These are phyloP conservation scores for Phtheirospermum japonicum DNA, from an alignment of 257 asterid genomes.

Conservation along the genomic window DNA sequence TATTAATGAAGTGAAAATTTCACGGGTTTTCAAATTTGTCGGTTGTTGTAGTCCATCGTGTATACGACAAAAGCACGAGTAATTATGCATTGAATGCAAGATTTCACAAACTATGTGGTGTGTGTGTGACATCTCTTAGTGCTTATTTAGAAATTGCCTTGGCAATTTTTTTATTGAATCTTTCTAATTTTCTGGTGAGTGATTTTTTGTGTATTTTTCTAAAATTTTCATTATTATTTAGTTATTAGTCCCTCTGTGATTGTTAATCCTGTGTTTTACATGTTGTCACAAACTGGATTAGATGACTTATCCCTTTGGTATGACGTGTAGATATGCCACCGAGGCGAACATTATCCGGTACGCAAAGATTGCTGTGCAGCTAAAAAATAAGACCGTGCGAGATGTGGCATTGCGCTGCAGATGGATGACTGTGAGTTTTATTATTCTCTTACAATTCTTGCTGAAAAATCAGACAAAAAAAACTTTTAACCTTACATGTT, in stretches of 20 bases:
- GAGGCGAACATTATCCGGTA: slow-evolving; percentile 72
- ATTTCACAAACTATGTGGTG: too few species aligned
- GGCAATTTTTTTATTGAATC: not conserved
- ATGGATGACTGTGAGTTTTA: slow-evolving; percentile 82
- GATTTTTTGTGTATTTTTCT: not conserved
- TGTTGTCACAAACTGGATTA: not conserved
- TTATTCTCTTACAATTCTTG: not conserved
- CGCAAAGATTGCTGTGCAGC: slow-evolving; percentile 79
- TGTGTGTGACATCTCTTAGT: too few species aligned
- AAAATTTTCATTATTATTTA: not conserved
- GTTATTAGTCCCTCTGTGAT: slow-evolving; percentile 2
- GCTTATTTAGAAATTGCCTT: not conserved
- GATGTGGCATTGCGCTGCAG: slow-evolving; percentile 94
- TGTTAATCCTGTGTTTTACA: not conserved
- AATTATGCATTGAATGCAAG: too few species aligned
- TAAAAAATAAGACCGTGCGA: slow-evolving; percentile 77
- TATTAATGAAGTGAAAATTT: too few species aligned
- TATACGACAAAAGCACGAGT: too few species aligned
- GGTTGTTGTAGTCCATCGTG: too few species aligned
- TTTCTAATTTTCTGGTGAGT: not conserved
- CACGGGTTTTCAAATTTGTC: too few species aligned
- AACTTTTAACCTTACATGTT: too few species aligned
- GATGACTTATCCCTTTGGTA: slow-evolving; percentile 6
- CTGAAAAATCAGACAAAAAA: too few species aligned
- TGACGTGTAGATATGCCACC: slow-evolving; percentile 61